A percentile compares a stretch with the other conserved stretches of the same genome.
Evolutionary conservation across 2,329 filamentous ascomycete species (phyloP).

Genomic region (Corniculantispora saksenae): DNA sequence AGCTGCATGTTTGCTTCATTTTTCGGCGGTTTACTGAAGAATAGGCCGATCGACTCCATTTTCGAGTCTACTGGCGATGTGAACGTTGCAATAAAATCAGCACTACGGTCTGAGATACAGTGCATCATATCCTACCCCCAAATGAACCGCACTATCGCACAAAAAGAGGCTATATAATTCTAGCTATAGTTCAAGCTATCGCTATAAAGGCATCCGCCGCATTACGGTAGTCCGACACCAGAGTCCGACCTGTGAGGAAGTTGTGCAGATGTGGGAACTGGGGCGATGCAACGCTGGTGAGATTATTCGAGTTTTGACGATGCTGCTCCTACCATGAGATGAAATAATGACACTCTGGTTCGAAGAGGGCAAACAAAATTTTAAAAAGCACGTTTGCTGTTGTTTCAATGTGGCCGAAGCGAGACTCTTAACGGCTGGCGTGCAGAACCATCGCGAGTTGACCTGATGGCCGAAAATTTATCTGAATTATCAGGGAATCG

Average conservation of each 20-base stretch:
- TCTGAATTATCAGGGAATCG: background rate
- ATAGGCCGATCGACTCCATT: background rate
- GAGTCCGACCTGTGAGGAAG: background rate
- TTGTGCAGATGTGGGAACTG: background rate
- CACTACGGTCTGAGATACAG: background rate
- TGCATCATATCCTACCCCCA: background rate
- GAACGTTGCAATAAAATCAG: background rate
- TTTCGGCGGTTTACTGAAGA: background rate
- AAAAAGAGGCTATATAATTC: background rate
- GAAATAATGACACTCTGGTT: no score
- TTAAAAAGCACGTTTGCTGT: no score
- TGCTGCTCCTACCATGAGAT: no score
- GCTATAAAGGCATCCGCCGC: background rate
- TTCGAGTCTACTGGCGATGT: background rate
- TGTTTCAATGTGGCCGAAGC: no score
- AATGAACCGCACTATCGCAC: background rate
- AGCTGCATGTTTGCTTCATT: background rate
- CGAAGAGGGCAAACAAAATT: no score
- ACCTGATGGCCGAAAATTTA: background rate
- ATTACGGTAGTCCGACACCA: background rate
- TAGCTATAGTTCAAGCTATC: background rate
- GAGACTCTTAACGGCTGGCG: no score
- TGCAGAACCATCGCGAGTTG: no score
- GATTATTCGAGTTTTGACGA: background rate
- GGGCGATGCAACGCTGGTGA: background rate